Evolutionary conservation across 495 filamentous ascomycete species (phyloP).

Genomic region (Aspergillus egyptiacus): DNA sequence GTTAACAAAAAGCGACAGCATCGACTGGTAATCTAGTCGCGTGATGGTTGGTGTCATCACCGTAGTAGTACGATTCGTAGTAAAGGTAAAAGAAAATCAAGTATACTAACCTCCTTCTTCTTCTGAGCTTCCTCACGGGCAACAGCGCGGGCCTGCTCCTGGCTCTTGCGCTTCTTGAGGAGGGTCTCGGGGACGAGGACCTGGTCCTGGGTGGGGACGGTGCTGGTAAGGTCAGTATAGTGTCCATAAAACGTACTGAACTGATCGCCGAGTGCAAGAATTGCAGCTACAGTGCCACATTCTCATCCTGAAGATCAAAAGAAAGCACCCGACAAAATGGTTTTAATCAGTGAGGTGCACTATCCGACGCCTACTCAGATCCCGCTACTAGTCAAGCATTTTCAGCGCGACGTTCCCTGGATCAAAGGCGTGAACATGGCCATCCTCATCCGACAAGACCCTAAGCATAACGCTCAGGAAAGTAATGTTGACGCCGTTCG

Average conservation of each 20-base stretch:
- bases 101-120: conserved; percentile 79
- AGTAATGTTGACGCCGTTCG: conserved; percentile 41
- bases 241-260: conserved; percentile 55
- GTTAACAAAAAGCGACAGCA: conserved; percentile 95
- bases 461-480: conserved; percentile 59
- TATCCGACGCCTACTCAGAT: not conserved
- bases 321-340: conserved; percentile 68
- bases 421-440: conserved; percentile 4
- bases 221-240: conserved; percentile 69
- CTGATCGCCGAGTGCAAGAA: conserved; percentile 80
- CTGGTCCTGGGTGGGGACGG: conserved; percentile 82
- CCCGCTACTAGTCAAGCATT: conserved; percentile 28
- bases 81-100: conserved; percentile 16
- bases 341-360: conserved; percentile 69
- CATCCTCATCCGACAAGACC: conserved; percentile 76
- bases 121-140: conserved; percentile 70
- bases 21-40: conserved; percentile 89
- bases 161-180: conserved; percentile 99
- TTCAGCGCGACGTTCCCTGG: conserved; percentile 28
- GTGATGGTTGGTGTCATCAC: conserved; percentile 74
- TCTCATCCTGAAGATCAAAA: conserved; percentile 60
- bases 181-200: conserved; percentile 96
- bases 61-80: conserved; percentile 22
- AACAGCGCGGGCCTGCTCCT: conserved; percentile 95
- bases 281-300: conserved; percentile 83